Evolutionary conservation across 768 basidiomycete genomes (phyloP).

Genomic region (Leccinum subgranulosum): DNA sequence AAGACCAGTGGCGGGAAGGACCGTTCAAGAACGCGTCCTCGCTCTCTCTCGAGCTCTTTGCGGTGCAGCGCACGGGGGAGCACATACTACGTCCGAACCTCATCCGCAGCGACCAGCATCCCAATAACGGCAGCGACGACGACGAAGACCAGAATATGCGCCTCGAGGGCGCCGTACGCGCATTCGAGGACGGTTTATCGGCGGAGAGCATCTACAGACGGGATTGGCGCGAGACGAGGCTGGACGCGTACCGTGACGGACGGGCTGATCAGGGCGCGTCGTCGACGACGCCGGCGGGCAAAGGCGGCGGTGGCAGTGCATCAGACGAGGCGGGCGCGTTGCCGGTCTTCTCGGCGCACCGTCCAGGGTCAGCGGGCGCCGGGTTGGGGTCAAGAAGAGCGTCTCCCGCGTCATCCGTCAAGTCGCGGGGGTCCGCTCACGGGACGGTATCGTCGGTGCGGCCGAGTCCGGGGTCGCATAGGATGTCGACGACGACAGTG

Average conservation of each 20-base stretch:
- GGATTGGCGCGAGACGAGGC: constrained; percentile 75
- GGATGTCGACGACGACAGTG: constrained; percentile 41
- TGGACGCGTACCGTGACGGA: constrained; percentile 25
- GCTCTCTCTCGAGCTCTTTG: constrained; percentile 70
- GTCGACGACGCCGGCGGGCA: not conserved
- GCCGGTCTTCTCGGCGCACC: constrained; percentile 23
- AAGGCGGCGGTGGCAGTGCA: constrained; percentile 8
- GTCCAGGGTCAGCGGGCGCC: constrained; percentile 8
- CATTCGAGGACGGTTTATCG: constrained; percentile 63
- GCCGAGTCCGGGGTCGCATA: constrained; percentile 48
- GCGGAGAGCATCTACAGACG: constrained; percentile 65
- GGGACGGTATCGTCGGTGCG: constrained; percentile 31
- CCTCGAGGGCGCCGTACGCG: constrained; percentile 44
- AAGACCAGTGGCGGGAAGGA: constrained; percentile 41
- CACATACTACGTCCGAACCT: constrained; percentile 26
- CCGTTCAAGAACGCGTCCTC: constrained; percentile 66
- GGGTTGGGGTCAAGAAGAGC: constrained; percentile 34
- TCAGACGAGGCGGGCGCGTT: constrained; percentile 30
- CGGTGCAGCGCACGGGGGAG: constrained; percentile 63
- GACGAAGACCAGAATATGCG: constrained; percentile 24
- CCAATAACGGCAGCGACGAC: not conserved
- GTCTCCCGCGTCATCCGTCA: constrained; percentile 51
- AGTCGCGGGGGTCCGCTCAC: constrained; percentile 33
- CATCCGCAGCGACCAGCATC: not conserved
- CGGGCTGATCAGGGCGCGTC: constrained; percentile 7